Conservation (phyloP, 2,329 filamentous ascomycete genomes). For the Aspergillus sp. region DNA sequence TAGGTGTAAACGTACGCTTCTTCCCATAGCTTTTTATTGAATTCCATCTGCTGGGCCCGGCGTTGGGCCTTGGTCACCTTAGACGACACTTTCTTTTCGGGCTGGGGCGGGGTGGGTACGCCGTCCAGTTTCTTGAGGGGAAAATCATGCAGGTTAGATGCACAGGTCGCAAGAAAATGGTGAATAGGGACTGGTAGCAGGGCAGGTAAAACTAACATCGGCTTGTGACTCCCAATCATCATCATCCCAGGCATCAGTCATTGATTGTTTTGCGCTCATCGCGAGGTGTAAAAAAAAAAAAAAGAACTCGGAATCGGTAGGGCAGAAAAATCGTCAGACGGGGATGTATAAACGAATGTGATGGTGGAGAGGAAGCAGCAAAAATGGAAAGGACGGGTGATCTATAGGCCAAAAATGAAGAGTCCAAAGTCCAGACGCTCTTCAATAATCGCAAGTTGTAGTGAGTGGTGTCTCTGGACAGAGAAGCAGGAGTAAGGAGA, state of each 20-base stretch:
- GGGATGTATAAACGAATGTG: neutral
- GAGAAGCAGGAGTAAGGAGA: constrained; percentile 1
- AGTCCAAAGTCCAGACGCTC: neutral
- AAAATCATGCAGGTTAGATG: constrained; percentile 1
- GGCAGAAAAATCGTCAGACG: constrained; percentile 10
- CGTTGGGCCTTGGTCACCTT: constrained; percentile 74
- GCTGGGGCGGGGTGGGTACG: constrained; percentile 38
- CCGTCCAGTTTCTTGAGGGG: constrained; percentile 42
- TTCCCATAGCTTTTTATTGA: constrained; percentile 84
- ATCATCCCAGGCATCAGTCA: constrained; percentile 79
- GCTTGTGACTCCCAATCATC: constrained; percentile 84
- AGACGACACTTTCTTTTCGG: constrained; percentile 46
- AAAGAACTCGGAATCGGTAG: neutral
- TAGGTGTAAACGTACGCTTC: constrained; percentile 63
- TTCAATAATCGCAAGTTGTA: neutral
- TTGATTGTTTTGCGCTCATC: constrained; percentile 47
- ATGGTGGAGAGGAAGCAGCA: neutral
- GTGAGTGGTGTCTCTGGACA: neutral
- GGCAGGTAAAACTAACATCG: constrained; percentile 53
- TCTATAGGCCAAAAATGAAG: constrained; percentile 3
- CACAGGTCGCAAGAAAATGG: neutral
- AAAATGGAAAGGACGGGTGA: neutral
- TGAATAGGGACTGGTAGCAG: neutral
- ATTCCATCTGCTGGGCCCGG: constrained; percentile 75
- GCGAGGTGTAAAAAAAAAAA: constrained; percentile 5